These are phyloP conservation scores for Phialemonium atrogriseum DNA, from an alignment of 2,329 filamentous ascomycete genomes.

Conservation along the genomic window DNA sequence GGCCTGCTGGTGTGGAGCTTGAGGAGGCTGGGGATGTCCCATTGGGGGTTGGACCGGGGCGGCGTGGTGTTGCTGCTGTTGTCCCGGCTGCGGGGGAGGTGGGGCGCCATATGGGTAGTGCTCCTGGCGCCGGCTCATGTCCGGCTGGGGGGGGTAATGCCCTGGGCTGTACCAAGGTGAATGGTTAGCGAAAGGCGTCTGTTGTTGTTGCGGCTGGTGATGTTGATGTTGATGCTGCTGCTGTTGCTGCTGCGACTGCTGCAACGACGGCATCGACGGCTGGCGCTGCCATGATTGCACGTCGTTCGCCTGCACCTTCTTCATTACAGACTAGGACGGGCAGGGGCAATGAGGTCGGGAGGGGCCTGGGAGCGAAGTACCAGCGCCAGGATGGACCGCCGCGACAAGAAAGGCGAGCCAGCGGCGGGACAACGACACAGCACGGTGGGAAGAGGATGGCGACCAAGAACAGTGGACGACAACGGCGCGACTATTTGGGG, in stretches of 20 bases:
- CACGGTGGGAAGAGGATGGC: conserved; percentile 1
- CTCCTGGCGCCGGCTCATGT: conserved; percentile 12
- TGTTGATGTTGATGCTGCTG: conserved; percentile 24
- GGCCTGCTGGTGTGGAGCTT: conserved; percentile 25
- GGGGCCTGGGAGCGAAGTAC: conserved; percentile 14
- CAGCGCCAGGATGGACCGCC: conserved; percentile 16
- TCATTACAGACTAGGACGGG: conserved; percentile 13
- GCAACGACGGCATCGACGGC: conserved; percentile 17
- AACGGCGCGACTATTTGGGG: conserved; percentile 3
- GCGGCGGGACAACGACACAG: conserved; percentile 7
- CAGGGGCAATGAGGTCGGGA: conserved; percentile 6
- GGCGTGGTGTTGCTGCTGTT: conserved; percentile 22
- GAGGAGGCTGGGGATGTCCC: conserved; percentile 14
- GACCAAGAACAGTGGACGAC: neutral
- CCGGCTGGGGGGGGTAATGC: conserved; percentile 1
- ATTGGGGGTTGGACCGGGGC: conserved; percentile 11
- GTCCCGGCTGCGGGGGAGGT: conserved; percentile 19
- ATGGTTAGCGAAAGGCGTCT: conserved; percentile 5
- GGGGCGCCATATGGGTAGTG: conserved; percentile 23
- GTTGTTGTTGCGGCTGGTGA: conserved; percentile 23
- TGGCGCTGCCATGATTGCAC: conserved; percentile 21
- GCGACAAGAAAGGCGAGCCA: conserved; percentile 5
- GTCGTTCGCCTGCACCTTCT: conserved; percentile 16
- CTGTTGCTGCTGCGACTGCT: conserved; percentile 21
- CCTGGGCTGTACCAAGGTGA: conserved; percentile 1